A percentile compares a stretch with the other conserved stretches of the same genome.
phyloP scores from a whole-genome alignment of 2,329 filamentous ascomycete genomes.

The Colletotrichum orchidophilum region DNA sequence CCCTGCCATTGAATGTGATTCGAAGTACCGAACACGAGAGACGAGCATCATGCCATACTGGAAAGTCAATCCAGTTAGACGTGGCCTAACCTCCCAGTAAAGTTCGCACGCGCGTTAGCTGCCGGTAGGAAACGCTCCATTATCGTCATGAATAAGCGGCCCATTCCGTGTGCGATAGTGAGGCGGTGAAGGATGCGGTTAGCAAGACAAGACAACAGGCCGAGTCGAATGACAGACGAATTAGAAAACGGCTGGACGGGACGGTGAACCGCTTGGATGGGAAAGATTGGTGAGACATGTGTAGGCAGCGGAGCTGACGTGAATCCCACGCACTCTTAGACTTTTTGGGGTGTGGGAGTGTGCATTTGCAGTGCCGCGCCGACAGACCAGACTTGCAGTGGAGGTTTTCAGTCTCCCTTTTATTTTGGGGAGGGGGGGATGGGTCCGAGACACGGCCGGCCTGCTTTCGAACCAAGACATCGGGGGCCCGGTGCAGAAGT shows the following conservation, averaged over 20 bases:
- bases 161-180: neutral
- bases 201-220: neutral
- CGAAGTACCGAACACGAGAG: neutral
- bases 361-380: neutral
- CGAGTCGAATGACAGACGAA: neutral
- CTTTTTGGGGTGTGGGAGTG: neutral
- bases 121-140: neutral
- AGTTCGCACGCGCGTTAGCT: neutral
- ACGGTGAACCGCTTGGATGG: slow-evolving; percentile 27
- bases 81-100: neutral
- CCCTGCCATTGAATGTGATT: neutral
- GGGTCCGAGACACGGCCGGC: slow-evolving; percentile 15
- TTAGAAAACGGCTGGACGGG: slow-evolving; percentile 21
- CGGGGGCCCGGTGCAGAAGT: slow-evolving; percentile 18
- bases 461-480: neutral
- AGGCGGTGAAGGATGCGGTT: neutral
- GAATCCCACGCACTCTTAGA: neutral
- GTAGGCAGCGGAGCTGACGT: slow-evolving; percentile 8
- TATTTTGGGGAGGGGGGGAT: no score
- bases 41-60: neutral
- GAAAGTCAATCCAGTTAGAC: neutral
- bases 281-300: slow-evolving; percentile 14
- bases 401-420: slow-evolving; percentile 1
- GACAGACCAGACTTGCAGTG: neutral
- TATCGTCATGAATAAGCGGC: neutral